These are phyloP conservation scores for Roridomyces roridus DNA, from an alignment of 768 basidiomycete species.

Conservation along the genomic window DNA sequence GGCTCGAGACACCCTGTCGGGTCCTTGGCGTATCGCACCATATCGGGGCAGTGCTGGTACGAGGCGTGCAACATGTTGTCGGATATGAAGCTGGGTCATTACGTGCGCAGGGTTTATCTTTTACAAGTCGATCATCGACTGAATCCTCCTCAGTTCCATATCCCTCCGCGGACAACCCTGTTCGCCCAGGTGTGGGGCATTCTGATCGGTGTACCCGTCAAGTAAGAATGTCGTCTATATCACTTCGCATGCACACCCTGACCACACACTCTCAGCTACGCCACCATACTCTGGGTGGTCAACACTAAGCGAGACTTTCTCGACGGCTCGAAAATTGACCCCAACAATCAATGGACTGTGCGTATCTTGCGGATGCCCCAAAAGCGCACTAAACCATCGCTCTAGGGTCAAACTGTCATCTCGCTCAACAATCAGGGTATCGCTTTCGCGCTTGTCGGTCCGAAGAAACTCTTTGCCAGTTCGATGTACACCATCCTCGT, in stretches of 20 bases:
- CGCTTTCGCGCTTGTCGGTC: conserved; percentile 30
- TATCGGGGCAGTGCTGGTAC: conserved; percentile 34
- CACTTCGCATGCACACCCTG: not conserved
- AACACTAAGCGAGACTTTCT: conserved; percentile 29
- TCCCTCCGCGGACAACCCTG: conserved; percentile 29
- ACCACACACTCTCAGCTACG: conserved; percentile 22
- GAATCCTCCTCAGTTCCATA: conserved; percentile 26
- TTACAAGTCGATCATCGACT: too few relatives aligned
- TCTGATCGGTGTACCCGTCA: conserved; percentile 30
- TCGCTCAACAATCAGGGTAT: conserved; percentile 34
- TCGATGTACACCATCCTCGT: conserved; percentile 30
- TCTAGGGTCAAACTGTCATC: conserved; percentile 31
- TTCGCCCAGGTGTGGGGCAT: conserved; percentile 33
- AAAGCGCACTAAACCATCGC: not conserved
- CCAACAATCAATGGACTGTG: conserved; percentile 33
- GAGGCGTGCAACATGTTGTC: conserved; percentile 32
- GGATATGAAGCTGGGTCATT: conserved; percentile 36
- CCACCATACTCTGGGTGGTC: conserved; percentile 25
- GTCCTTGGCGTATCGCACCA: conserved; percentile 29
- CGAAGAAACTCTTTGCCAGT: conserved; percentile 29
- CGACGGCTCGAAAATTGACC: conserved; percentile 24
- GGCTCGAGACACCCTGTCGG: conserved; percentile 33
- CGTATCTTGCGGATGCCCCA: not conserved
- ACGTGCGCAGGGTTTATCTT: too few relatives aligned
- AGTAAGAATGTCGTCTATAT: conserved; percentile 11